These are phyloP conservation scores for Neofusicoccum sp. DNA, from an alignment of 2,329 filamentous ascomycete species.

Conservation along the genomic window DNA sequence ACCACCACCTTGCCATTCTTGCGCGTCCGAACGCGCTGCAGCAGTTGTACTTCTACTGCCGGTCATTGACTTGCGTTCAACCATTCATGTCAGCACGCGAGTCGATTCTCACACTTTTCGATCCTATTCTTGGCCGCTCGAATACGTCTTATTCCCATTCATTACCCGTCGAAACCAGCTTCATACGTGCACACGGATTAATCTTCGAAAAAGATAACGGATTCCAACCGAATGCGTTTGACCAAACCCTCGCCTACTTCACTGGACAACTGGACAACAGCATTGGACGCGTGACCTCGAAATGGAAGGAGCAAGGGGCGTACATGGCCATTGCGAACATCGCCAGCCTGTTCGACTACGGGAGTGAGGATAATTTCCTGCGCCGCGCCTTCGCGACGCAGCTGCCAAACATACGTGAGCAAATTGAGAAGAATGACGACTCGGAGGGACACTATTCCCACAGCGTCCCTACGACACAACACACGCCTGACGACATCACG, in stretches of 20 bases:
- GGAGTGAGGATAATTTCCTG: conserved; percentile 45
- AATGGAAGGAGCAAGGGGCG: conserved; percentile 58
- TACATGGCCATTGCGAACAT: conserved; percentile 59
- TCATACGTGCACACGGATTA: conserved; percentile 63
- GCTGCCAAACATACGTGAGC: conserved; percentile 21
- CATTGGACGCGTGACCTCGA: conserved; percentile 52
- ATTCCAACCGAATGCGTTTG: conserved; percentile 37
- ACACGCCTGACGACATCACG: background rate
- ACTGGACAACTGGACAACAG: conserved; percentile 55
- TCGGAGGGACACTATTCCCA: background rate
- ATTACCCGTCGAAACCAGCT: conserved; percentile 55
- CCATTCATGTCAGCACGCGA: conserved; percentile 68
- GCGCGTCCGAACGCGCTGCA: conserved; percentile 67
- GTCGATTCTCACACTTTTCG: conserved; percentile 67
- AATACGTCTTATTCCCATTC: conserved; percentile 29
- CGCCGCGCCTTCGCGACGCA: conserved; percentile 16
- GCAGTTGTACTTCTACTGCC: conserved; percentile 71
- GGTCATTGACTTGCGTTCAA: conserved; percentile 65
- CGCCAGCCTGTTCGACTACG: conserved; percentile 55
- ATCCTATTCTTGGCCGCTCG: conserved; percentile 47
- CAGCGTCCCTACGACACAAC: background rate
- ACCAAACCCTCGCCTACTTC: conserved; percentile 50
- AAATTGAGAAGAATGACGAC: conserved; percentile 20
- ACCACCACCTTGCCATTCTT: conserved; percentile 83
- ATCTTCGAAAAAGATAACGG: conserved; percentile 54